Conservation (phyloP, 805 yeast genomes). For the Wickerhamiella siamensis region DNA sequence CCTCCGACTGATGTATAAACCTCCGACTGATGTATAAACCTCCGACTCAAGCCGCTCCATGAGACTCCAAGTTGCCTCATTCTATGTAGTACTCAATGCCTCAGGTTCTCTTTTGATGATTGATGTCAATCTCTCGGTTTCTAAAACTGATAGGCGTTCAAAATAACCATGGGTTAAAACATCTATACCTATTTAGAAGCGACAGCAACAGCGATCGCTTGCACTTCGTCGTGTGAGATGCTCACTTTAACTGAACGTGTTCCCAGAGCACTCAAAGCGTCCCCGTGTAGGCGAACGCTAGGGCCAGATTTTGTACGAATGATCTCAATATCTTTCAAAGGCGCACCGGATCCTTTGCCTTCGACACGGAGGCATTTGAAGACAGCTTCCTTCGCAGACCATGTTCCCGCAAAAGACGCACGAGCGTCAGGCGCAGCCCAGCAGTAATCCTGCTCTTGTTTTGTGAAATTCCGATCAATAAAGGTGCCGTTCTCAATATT, state of each 20-base stretch:
- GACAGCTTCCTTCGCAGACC: slow-evolving; percentile 99
- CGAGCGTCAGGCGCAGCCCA: slow-evolving; percentile 55
- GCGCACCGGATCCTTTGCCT: slow-evolving; percentile 90
- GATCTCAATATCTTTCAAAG: slow-evolving; percentile 83
- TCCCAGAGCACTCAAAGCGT: slow-evolving; percentile 60
- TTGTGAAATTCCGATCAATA: slow-evolving; percentile 82
- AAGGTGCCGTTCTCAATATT: slow-evolving; percentile 84
- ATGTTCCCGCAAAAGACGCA: slow-evolving; percentile 90
- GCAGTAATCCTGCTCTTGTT: slow-evolving; percentile 67
- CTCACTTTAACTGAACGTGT: slow-evolving; percentile 62
- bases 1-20: no score
- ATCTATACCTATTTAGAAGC: slow-evolving; percentile 12
- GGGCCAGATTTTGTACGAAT: slow-evolving; percentile 69
- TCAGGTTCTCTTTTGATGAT: no score
- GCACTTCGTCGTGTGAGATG: slow-evolving; percentile 92
- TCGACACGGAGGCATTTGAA: slow-evolving; percentile 86
- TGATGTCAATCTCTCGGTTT: no score
- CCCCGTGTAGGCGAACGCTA: slow-evolving; percentile 57
- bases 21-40: no score
- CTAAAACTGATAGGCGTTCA: no score
- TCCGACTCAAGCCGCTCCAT: no score
- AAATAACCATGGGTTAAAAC: background rate
- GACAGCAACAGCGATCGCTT: slow-evolving; percentile 94
- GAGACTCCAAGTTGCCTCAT: no score
- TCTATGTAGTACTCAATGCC: no score